Evolutionary conservation across 352 stramenopile species (phyloP).

Genomic region (Phytophthora sojae): DNA sequence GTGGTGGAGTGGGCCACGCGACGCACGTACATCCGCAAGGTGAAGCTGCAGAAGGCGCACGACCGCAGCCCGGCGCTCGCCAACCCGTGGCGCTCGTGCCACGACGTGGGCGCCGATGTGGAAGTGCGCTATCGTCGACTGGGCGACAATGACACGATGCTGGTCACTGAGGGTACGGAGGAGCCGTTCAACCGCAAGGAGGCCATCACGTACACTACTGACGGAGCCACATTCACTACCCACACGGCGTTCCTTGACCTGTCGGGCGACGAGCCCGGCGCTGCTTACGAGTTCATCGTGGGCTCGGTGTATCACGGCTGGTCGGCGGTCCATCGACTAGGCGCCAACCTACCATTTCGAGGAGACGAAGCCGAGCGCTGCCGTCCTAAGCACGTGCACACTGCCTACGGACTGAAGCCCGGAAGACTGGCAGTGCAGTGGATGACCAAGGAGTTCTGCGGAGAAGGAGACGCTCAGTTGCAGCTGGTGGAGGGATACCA

Average conservation of each 20-base stretch:
- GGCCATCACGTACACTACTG: conserved; percentile 64
- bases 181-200: conserved; percentile 50
- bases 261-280: conserved; percentile 8
- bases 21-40: conserved; percentile 76
- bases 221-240: conserved; percentile 63
- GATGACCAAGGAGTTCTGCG: conserved; percentile 74
- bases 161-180: conserved; percentile 15
- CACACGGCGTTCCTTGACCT: conserved; percentile 76
- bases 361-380: conserved; percentile 57
- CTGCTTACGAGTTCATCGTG: conserved; percentile 74
- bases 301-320: conserved; percentile 83
- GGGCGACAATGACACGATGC: conserved; percentile 40
- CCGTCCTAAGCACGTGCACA: conserved; percentile 85
- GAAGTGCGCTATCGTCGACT: conserved; percentile 64
- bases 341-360: conserved; percentile 55
- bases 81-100: conserved; percentile 76
- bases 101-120: conserved; percentile 61
- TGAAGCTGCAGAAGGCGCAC: conserved; percentile 59
- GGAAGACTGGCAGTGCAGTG: conserved; percentile 81
- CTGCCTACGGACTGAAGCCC: conserved; percentile 65
- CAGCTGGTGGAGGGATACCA: conserved; percentile 70
- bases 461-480: conserved; percentile 50
- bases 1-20: conserved; percentile 79
- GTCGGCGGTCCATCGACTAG: conserved; percentile 72
- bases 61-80: conserved; percentile 27